Conservation (phyloP, 192 early-diverging fungal species). For the Phycomyces blakesleeanus region DNA sequence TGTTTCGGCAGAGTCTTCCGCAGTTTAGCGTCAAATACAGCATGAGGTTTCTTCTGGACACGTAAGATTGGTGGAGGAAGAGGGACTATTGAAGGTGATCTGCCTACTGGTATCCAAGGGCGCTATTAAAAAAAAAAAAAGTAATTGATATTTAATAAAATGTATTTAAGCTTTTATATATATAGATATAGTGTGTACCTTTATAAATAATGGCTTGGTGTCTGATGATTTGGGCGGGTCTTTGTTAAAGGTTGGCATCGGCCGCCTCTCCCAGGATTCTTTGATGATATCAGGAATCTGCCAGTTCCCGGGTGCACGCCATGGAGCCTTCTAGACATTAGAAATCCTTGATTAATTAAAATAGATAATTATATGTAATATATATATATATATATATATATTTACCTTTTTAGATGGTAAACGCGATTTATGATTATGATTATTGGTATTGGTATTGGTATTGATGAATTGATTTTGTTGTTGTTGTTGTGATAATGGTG, state of each 20-base stretch:
- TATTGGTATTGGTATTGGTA: no score
- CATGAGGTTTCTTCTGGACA: slow-evolving; percentile 22
- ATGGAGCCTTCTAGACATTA: slow-evolving; percentile 15
- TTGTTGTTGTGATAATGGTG: background rate
- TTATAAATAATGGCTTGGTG: slow-evolving; percentile 1
- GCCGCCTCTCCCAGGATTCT: slow-evolving; percentile 19
- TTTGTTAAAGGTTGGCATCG: background rate
- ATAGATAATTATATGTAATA: no score
- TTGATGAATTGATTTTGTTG: no score
- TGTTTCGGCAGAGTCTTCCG: slow-evolving; percentile 22
- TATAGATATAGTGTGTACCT: slow-evolving; percentile 7
- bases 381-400: no score
- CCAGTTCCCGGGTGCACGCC: slow-evolving; percentile 24
- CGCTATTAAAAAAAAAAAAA: slow-evolving; percentile 9
- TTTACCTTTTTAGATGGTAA: slow-evolving; percentile 9
- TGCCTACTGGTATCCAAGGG: slow-evolving; percentile 34
- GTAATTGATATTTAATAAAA: slow-evolving; percentile 5
- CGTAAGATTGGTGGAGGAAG: slow-evolving; percentile 23
- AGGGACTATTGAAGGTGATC: slow-evolving; percentile 22
- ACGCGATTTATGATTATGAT: slow-evolving; percentile 2
- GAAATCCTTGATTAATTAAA: background rate
- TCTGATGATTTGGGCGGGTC: background rate
- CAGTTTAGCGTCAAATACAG: slow-evolving; percentile 33
- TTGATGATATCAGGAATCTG: slow-evolving; percentile 38
- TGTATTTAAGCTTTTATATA: background rate